phyloP scores from a whole-genome alignment of 176 grass and related monocot species.

The Musa beccarii region DNA sequence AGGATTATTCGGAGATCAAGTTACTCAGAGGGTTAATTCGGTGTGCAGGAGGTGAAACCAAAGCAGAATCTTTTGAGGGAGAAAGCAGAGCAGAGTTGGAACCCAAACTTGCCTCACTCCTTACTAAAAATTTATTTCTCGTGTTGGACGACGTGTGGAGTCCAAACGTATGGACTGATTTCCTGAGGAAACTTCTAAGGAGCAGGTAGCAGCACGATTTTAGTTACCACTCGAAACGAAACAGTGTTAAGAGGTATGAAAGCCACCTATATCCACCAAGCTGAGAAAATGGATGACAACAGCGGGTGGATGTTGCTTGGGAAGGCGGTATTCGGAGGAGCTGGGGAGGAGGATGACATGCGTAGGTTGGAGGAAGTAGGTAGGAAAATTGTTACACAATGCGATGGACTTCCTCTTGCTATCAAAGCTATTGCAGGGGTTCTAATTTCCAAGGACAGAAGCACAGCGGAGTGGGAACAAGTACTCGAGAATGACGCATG shows the following conservation, averaged over 20 bases:
- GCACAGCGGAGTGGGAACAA: slow-evolving; percentile 21
- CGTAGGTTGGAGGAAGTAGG: background rate
- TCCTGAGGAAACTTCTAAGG: too few species aligned
- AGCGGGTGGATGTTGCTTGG: slow-evolving; percentile 26
- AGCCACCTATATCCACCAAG: slow-evolving; percentile 12
- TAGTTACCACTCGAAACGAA: slow-evolving; percentile 3
- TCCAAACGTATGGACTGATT: slow-evolving; percentile 5
- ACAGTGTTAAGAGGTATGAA: slow-evolving; percentile 19
- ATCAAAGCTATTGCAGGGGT: slow-evolving; percentile 23
- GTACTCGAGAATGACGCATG: slow-evolving; percentile 17
- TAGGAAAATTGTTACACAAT: slow-evolving; percentile 25
- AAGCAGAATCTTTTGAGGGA: slow-evolving; percentile 25
- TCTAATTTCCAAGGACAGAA: slow-evolving; percentile 9
- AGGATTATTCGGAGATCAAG: slow-evolving; percentile 32
- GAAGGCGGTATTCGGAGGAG: slow-evolving; percentile 8
- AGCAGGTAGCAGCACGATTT: background rate
- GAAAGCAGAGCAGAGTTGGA: slow-evolving; percentile 50
- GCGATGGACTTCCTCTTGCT: slow-evolving; percentile 35
- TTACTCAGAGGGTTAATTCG: slow-evolving; percentile 60
- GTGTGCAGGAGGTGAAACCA: slow-evolving; percentile 2
- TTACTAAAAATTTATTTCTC: slow-evolving; percentile 56
- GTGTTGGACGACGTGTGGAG: slow-evolving; percentile 75
- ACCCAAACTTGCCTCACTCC: slow-evolving; percentile 26
- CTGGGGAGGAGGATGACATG: background rate
- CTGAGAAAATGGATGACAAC: slow-evolving; percentile 19